Conservation (phyloP, 495 filamentous ascomycete species). For the Xylaria intraflava region DNA sequence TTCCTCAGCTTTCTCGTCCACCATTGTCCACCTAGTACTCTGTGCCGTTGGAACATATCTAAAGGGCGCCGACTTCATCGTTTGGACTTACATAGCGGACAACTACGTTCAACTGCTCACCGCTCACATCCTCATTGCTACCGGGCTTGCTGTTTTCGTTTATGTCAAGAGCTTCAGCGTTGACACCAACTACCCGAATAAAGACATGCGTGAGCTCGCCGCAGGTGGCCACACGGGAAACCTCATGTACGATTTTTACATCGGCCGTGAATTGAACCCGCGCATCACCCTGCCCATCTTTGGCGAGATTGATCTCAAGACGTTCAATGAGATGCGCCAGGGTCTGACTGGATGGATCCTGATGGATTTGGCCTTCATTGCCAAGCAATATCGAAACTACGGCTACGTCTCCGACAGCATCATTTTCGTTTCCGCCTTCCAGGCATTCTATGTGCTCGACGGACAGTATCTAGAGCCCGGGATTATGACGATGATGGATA, state of each 20-base stretch:
- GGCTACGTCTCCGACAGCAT: constrained; percentile 86
- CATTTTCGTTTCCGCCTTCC: constrained; percentile 69
- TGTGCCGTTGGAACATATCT: constrained; percentile 65
- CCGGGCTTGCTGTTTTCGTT: constrained; percentile 60
- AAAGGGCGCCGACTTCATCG: constrained; percentile 71
- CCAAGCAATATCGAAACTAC: constrained; percentile 77
- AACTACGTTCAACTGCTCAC: constrained; percentile 84
- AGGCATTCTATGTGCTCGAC: constrained; percentile 81
- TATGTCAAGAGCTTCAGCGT: constrained; percentile 78
- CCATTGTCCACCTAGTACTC: constrained; percentile 59
- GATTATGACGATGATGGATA: constrained; percentile 92
- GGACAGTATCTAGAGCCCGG: constrained; percentile 84
- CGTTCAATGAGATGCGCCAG: constrained; percentile 83
- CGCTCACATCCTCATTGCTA: constrained; percentile 69
- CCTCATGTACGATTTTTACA: constrained; percentile 91
- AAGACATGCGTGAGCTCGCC: constrained; percentile 67
- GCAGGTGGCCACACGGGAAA: constrained; percentile 79
- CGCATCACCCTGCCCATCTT: constrained; percentile 71
- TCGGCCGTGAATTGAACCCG: constrained; percentile 94
- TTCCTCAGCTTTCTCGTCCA: constrained; percentile 65
- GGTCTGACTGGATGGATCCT: constrained; percentile 88
- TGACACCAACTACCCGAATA: constrained; percentile 53
- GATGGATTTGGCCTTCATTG: constrained; percentile 76
- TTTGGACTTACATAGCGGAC: constrained; percentile 91
- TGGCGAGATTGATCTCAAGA: constrained; percentile 83